A percentile compares a stretch with the other conserved stretches of the same genome.
Evolutionary conservation across 106 monocot genomes (phyloP).

Genomic region (Alisma plantagoaquatica): DNA sequence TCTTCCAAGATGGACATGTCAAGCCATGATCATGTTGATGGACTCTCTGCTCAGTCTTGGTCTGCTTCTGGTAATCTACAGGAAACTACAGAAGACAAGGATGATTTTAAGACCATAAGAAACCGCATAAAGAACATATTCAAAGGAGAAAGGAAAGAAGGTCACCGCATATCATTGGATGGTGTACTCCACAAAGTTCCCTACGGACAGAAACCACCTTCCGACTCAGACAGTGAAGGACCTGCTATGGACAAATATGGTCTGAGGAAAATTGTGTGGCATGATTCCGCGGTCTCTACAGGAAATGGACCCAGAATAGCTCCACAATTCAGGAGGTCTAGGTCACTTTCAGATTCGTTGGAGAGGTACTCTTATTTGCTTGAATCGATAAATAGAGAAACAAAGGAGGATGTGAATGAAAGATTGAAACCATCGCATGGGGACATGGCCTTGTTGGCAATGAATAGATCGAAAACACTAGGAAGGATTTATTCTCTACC

Average conservation of each 20-base stretch:
- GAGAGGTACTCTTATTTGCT: constrained; percentile 12
- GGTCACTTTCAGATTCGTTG: constrained; percentile 13
- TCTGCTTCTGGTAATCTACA: too few species aligned
- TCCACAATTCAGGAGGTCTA: not conserved
- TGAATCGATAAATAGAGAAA: constrained; percentile 3
- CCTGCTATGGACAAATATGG: not conserved
- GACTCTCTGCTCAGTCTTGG: too few species aligned
- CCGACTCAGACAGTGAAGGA: constrained; percentile 5
- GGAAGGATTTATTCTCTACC: constrained; percentile 55
- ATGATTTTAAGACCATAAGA: constrained; percentile 24
- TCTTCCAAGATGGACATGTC: too few species aligned
- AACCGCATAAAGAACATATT: constrained; percentile 34
- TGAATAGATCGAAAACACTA: constrained; percentile 14
- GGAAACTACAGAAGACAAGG: too few species aligned
- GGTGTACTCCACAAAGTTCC: constrained; percentile 68
- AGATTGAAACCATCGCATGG: constrained; percentile 4
- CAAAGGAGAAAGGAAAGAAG: constrained; percentile 24
- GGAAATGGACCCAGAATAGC: not conserved
- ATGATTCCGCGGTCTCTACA: not conserved
- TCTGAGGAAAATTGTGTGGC: not conserved
- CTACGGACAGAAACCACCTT: constrained; percentile 42
- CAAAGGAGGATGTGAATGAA: not conserved
- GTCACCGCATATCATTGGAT: constrained; percentile 49
- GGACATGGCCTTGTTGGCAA: constrained; percentile 11
- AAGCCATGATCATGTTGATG: too few species aligned